Percentiles rank a stretch among this genome's conserved stretches.
Evolutionary conservation across 2,329 filamentous ascomycete species (phyloP).

Genomic region (Nectriaceae sp.): DNA sequence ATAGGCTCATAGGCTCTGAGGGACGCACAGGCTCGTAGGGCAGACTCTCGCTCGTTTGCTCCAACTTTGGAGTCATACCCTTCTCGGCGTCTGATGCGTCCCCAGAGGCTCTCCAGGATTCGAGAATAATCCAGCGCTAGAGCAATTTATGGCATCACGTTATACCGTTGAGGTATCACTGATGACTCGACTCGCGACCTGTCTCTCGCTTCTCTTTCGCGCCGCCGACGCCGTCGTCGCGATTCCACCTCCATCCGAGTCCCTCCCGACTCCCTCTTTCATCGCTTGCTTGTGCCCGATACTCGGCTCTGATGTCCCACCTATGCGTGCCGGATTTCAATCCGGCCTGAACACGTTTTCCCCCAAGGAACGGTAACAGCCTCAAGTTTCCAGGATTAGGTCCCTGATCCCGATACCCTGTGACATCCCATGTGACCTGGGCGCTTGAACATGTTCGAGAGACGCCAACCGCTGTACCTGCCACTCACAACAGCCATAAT

Average conservation of each 20-base stretch:
- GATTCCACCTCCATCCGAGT: not conserved
- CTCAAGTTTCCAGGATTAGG: not conserved
- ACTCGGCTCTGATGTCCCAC: constrained; percentile 6
- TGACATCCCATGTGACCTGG: constrained; percentile 2
- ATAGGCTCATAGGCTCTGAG: constrained; percentile 8
- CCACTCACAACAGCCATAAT: too few relatives aligned
- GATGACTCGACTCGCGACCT: not conserved
- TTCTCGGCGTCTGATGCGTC: constrained; percentile 10
- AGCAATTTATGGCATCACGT: not conserved
- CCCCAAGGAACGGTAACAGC: not conserved
- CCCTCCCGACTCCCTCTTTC: constrained; percentile 2
- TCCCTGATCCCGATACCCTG: not conserved
- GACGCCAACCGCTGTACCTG: constrained; percentile 14
- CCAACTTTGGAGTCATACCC: constrained; percentile 11
- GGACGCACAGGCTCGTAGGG: not conserved
- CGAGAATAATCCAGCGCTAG: not conserved
- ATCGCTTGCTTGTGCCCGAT: constrained; percentile 9
- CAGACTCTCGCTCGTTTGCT: not conserved
- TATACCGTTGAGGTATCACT: not conserved
- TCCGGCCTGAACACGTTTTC: not conserved
- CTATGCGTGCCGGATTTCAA: not conserved
- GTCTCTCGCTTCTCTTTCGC: not conserved
- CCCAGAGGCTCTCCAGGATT: not conserved
- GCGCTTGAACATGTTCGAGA: constrained; percentile 10
- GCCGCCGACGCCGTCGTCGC: not conserved